phyloP scores from a whole-genome alignment of 116 monocot species.

The Posidonia oceanica region DNA sequence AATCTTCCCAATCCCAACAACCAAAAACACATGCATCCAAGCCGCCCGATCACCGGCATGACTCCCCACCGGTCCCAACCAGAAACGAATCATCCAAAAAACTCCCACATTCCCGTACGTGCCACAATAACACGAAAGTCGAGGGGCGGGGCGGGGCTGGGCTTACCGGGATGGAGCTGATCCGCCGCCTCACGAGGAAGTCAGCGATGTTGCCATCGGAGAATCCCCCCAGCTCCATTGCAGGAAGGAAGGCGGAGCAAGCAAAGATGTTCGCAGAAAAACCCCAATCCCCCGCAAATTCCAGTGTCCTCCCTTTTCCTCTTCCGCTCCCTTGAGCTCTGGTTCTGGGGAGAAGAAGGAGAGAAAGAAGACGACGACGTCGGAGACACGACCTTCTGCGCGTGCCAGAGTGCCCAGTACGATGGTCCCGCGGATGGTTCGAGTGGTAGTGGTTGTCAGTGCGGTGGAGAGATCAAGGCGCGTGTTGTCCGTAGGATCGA shows the following conservation, averaged over 20 bases:
- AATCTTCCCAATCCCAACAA: not conserved
- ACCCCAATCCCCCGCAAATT: not conserved
- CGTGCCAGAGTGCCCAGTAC: too few relatives aligned
- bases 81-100: not conserved
- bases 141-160: not conserved
- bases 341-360: too few relatives aligned
- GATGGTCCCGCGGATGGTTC: too few relatives aligned
- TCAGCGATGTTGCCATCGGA: constrained; percentile 16
- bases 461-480: too few relatives aligned
- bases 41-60: not conserved
- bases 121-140: too few relatives aligned
- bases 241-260: too few relatives aligned
- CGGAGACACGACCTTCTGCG: too few relatives aligned
- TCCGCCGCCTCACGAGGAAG: constrained; percentile 6
- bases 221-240: constrained; percentile 5
- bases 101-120: not conserved
- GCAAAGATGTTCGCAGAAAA: not conserved
- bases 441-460: too few relatives aligned
- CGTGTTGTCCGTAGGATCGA: too few relatives aligned
- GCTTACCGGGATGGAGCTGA: constrained; percentile 5
- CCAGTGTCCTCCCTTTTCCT: not conserved
- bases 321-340: not conserved
- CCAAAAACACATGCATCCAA: too few relatives aligned
- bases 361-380: too few relatives aligned
- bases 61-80: not conserved